Base-by-base conservation (phyloP, 768 basidiomycete genomes). In the Chlorophyllum brunneum region DNA sequence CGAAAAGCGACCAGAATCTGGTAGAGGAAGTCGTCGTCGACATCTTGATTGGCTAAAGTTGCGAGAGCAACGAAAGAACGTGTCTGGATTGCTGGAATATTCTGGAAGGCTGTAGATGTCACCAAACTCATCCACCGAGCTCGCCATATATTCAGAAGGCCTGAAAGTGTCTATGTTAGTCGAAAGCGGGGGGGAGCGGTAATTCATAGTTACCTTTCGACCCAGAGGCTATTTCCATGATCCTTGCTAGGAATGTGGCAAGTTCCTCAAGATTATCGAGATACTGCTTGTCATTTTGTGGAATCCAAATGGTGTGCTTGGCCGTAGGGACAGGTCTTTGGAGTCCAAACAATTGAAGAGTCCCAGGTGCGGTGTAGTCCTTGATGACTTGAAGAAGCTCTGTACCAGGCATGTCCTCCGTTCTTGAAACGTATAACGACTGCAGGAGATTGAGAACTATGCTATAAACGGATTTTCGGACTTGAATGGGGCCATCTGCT, bases 81-180 rank as follows among this genome's bases (percentile, higher is more conserved):
- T 23, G 87, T 83, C 63, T 95, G 94, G n/a, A 93, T 81, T 2
- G 87, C 83, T 0, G 91, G 86, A 3, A 89, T 91, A 41, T 87
- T 79, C 61, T 95, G 94, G 71, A 95, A 95, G 18, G 93, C 92
- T 0, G 88, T 89, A 1, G 90, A 83, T 1, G 89, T 88, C 11
- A 92, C 82, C 52, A 97, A 66, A 36, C 90, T 84, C 87, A 93
- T 93, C 92, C 93, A 95, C 30, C 94, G 78, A 23, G 93, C 91
- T 54, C 88, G 80, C 94, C 94, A 97, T 2, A 88, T 80, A 61
- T 97, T 97, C 26, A 88, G 68, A 2, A 92, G 66, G 9, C 85
- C 90, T 90, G 49, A 18, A 49, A 41, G 13, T 44, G 22, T 41
- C n/a, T 55, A 40, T 60, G 42, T 37, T 9, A 27, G 16, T 5